Conservation (phyloP, 805 yeast species). For the Myxozyma mucilagina region DNA sequence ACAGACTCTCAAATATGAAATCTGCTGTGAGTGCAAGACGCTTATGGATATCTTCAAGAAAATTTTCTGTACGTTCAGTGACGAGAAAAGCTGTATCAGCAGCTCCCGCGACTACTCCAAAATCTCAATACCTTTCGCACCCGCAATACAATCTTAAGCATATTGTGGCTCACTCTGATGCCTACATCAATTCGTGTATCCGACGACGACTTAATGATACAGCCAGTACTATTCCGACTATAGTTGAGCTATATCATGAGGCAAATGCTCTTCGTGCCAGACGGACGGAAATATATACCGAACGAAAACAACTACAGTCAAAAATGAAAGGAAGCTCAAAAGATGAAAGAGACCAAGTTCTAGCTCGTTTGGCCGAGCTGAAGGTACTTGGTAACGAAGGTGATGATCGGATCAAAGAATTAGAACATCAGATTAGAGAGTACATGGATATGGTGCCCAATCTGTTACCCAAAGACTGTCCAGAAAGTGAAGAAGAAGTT, state of each 20-base stretch:
- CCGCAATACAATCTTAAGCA: slow-evolving; percentile 22
- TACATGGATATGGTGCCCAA: slow-evolving; percentile 26
- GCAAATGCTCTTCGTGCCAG: slow-evolving; percentile 7
- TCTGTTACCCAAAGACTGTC: slow-evolving; percentile 18
- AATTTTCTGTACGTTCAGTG: background rate
- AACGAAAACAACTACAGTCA: slow-evolving; percentile 18
- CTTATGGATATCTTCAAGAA: background rate
- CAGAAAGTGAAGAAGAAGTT: slow-evolving; percentile 15
- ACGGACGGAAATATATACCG: slow-evolving; percentile 10
- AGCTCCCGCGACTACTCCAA: background rate
- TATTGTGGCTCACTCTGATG: slow-evolving; percentile 13
- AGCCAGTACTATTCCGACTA: slow-evolving; percentile 19
- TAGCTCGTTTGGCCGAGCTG: slow-evolving; percentile 7
- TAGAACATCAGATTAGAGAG: slow-evolving; percentile 4
- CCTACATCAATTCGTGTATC: slow-evolving; percentile 17
- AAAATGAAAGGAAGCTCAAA: background rate
- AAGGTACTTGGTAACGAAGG: slow-evolving; percentile 4
- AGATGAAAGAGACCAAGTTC: background rate
- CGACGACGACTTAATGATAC: slow-evolving; percentile 19
- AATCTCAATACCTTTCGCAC: slow-evolving; percentile 7
- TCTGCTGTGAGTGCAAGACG: background rate
- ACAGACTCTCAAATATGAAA: background rate
- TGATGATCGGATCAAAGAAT: slow-evolving; percentile 9
- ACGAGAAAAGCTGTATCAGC: background rate
- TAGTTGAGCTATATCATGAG: slow-evolving; percentile 7